Base-by-base conservation (phyloP, 2,329 filamentous ascomycete genomes). In the Trichoderma endophyticum region DNA sequence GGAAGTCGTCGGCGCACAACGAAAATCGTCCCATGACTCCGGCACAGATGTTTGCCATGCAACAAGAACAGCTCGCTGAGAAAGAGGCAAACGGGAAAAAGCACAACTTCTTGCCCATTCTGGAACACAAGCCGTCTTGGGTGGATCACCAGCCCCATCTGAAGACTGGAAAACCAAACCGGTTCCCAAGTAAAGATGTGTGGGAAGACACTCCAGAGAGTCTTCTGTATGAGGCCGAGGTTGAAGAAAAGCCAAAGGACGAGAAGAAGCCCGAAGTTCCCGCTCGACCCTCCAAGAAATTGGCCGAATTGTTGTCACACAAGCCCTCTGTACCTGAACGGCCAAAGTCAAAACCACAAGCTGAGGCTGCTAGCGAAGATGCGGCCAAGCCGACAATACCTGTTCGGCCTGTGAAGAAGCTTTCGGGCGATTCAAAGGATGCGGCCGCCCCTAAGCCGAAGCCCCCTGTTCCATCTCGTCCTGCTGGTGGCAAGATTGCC, bases 151-250 rank as follows among this genome's bases (percentile, higher is more conserved):
- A 86, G 73, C 79, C 85, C 21, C 87, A 87, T 77, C 82, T 90
- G 18, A 79, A 83, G 8, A 82, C 86, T 61, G 86, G 88, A 54
- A 82, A 82, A 26, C 88, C 91, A 6, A 84, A 89, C 72, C 90
- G 91, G 66, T 98, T 98, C 80, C 95, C 95, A 0, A 97, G 95
- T 79, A 90, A 90, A 70, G 95, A 98, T 81, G 90, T 98, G 56
- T 98, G 95, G 95, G 95, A 98, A 83, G 95, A 98, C 80, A 91
- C 89, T 0, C 95, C 95, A 1, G 94, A 97, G 77, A 95, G 93
- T 77, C 88, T 93, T 71, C 87, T 92, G 74, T 87, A 97, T 24
- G 90, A 94, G 77, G 92, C 95, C 0, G 95, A 92, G 0, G 90
- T 97, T 78, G 81, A 75, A 75, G 81, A 75, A 73, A 76, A 80